Base-by-base conservation (phyloP, 2,329 filamentous ascomycete genomes). In the Fusarium veterinarium region DNA sequence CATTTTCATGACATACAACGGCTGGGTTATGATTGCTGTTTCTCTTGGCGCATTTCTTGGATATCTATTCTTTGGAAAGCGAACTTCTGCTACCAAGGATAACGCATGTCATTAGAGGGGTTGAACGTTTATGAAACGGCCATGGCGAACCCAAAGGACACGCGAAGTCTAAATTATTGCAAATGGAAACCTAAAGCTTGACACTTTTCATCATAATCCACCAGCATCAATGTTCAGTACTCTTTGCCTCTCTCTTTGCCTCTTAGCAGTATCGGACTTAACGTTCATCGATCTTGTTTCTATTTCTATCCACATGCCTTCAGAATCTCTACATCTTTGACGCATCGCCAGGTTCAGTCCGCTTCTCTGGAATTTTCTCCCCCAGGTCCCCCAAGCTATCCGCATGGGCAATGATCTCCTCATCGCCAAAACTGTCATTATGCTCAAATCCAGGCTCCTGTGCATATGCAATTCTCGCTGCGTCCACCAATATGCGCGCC, bases 1-100 rank as follows among this genome's bases (percentile, higher is more conserved):
- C 69, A 84, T 99, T 28, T 99, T 99, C 84, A 99, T 99, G 96
- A 99, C 96, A n/a, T 99, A 99, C 84, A 99, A 99, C 79, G 96
- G 96, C 63, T 97, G 93, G 91, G 91, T 99, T 75, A 99, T 99
- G 96, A 83, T 97, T 74, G 90, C 95, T 6, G 95, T 98, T 20
- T 93, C 93, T 1, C 85, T 97, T 14, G 96, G 96, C 20, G 95
- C 95, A 0, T 97, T 97, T 74, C 82, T 97, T 48, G 96, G 96
- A 46, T 98, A 97, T 80, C 80, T 97, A 67, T 77, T 92, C 48
- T 99, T 98, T 84, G 92, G 93, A 20, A 88, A 90, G 62, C 86
- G 87, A 60, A 90, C 91, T 2, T 88, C 90, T 59, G 89, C 92
- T 12, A 91, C 91, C 33, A 98, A 97, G 86, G 92, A 94, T 71